These are phyloP conservation scores for Solanum verrucosum DNA, from an alignment of 257 asterid genomes.

Conservation along the genomic window DNA sequence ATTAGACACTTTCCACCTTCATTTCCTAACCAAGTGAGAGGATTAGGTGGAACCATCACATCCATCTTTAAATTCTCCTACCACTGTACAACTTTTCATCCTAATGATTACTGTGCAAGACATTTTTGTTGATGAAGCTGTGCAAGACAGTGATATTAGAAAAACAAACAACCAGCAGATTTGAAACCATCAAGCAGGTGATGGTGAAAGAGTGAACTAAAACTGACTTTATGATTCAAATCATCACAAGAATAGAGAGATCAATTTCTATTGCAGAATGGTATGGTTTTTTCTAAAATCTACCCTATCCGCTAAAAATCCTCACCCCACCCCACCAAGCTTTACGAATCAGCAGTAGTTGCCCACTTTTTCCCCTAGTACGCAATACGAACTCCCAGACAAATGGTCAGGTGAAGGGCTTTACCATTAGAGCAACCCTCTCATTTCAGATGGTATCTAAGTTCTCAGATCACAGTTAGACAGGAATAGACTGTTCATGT, in stretches of 20 bases:
- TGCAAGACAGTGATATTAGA: not conserved
- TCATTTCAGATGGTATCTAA: not conserved
- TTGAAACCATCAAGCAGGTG: not conserved
- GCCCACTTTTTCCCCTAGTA: not conserved
- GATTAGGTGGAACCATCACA: not conserved
- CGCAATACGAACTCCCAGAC: not conserved
- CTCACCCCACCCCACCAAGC: not conserved
- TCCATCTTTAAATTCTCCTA: not conserved
- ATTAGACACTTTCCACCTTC: not conserved
- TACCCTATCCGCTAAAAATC: not conserved
- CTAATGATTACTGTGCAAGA: not conserved
- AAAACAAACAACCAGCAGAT: not conserved
- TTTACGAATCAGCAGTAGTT: not conserved
- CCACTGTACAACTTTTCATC: not conserved
- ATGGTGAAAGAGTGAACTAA: not conserved
- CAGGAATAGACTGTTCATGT: not conserved
- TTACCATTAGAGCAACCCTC: not conserved
- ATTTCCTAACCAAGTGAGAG: not conserved
- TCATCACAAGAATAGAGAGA: not conserved
- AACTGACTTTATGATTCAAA: not conserved
- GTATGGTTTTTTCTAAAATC: not conserved
- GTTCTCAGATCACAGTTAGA: not conserved
- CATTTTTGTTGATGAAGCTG: not conserved
- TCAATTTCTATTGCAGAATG: not conserved
- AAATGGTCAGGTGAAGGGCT: not conserved